Conservation (phyloP, 106 monocot species). For the Acorus calamus region DNA sequence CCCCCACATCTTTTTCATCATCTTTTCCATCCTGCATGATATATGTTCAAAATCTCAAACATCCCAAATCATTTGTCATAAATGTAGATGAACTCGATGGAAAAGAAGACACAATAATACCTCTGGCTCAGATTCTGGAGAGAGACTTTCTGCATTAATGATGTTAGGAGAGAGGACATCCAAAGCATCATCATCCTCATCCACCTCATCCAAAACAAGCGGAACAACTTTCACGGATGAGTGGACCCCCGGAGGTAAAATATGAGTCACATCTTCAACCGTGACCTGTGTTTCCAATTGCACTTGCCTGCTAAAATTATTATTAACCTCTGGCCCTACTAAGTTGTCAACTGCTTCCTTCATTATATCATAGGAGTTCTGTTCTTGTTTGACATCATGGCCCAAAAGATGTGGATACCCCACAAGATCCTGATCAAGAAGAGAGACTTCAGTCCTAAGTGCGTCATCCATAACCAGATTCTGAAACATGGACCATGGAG, state of each 20-base stretch:
- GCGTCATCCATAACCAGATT: slow-evolving; percentile 14
- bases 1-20: slow-evolving; percentile 30
- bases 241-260: slow-evolving; percentile 35
- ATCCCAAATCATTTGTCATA: neutral
- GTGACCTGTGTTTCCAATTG: slow-evolving; percentile 16
- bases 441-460: slow-evolving; percentile 25
- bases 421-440: slow-evolving; percentile 39
- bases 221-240: slow-evolving; percentile 30
- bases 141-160: slow-evolving; percentile 20
- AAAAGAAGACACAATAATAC: slow-evolving; percentile 17
- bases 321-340: neutral
- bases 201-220: slow-evolving; percentile 33
- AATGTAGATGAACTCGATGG: neutral
- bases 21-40: slow-evolving; percentile 30
- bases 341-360: neutral
- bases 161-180: slow-evolving; percentile 13
- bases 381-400: slow-evolving; percentile 3
- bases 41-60: neutral
- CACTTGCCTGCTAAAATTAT: slow-evolving; percentile 6
- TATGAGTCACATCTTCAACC: slow-evolving; percentile 76
- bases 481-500: slow-evolving; percentile 17
- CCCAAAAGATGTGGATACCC: slow-evolving; percentile 7
- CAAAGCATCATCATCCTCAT: slow-evolving; percentile 21
- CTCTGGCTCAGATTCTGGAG: slow-evolving; percentile 30
- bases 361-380: slow-evolving; percentile 1